These are phyloP conservation scores for Tylopilus balloui DNA, from an alignment of 768 basidiomycete species.

Conservation along the genomic window DNA sequence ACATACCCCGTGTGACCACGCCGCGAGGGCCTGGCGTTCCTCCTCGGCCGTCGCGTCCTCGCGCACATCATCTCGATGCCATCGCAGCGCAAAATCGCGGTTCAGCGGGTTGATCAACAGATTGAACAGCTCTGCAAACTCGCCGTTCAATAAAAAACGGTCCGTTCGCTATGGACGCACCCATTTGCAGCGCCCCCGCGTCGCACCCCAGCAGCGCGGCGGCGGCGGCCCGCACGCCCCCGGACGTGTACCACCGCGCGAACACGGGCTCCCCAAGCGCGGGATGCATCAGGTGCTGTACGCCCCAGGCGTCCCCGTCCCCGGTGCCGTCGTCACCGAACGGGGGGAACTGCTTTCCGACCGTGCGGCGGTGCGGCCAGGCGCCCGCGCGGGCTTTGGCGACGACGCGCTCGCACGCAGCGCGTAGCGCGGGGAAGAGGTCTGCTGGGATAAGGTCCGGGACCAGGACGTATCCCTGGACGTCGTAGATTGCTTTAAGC, in stretches of 20 bases:
- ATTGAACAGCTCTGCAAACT: slow-evolving; percentile 58
- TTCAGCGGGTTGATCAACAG: slow-evolving; percentile 63
- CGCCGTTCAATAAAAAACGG: not conserved
- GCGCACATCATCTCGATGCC: slow-evolving; percentile 75
- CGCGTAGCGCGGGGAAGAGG: slow-evolving; percentile 38
- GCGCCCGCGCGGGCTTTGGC: slow-evolving; percentile 50
- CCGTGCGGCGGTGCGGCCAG: slow-evolving; percentile 65
- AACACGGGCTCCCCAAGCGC: slow-evolving; percentile 57
- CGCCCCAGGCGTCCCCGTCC: slow-evolving; percentile 75
- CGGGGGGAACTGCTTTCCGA: slow-evolving; percentile 78
- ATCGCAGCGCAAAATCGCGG: slow-evolving; percentile 67
- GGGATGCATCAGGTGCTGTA: slow-evolving; percentile 81
- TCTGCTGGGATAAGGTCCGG: slow-evolving; percentile 46
- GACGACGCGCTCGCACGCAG: slow-evolving; percentile 50
- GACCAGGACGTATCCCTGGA: slow-evolving; percentile 63
- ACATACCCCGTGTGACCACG: slow-evolving; percentile 62
- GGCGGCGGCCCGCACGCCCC: slow-evolving; percentile 41
- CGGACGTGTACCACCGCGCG: slow-evolving; percentile 63
- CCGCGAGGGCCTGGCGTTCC: slow-evolving; percentile 50
- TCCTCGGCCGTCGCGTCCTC: slow-evolving; percentile 56
- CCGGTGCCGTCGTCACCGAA: slow-evolving; percentile 48
- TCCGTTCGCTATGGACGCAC: slow-evolving; percentile 34
- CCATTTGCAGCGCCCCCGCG: slow-evolving; percentile 65
- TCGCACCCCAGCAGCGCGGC: slow-evolving; percentile 50
- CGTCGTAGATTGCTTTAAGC: slow-evolving; percentile 50